These are phyloP conservation scores for Fusarium brevicatenulatum DNA, from an alignment of 2,329 filamentous ascomycete genomes.

Conservation along the genomic window DNA sequence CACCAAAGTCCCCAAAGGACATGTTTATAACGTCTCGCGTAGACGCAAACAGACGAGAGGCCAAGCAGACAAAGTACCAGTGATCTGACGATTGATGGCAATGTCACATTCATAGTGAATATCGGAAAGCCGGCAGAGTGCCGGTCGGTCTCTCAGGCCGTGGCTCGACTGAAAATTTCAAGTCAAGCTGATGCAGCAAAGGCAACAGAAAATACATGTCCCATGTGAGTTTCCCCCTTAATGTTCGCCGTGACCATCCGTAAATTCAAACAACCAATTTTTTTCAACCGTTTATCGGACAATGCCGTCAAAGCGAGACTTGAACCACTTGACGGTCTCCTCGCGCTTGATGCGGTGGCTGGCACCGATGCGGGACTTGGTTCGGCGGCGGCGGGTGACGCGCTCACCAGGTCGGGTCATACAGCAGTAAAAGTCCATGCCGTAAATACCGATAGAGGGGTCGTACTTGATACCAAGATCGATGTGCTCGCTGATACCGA, in stretches of 20 bases:
- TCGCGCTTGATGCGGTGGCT: slow-evolving; percentile 92
- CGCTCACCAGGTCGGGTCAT: slow-evolving; percentile 99
- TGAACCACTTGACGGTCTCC: slow-evolving; percentile 98
- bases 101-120: slow-evolving; percentile 53
- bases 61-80: slow-evolving; percentile 37
- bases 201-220: slow-evolving; percentile 57
- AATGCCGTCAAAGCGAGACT: slow-evolving; percentile 93
- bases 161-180: slow-evolving; percentile 65
- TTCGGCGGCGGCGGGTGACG: slow-evolving; percentile 92
- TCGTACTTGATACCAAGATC: slow-evolving; percentile 99
- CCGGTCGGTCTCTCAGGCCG: slow-evolving; percentile 81
- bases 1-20: slow-evolving; percentile 24
- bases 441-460: slow-evolving; percentile 97
- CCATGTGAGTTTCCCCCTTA: slow-evolving; percentile 49
- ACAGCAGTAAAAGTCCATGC: slow-evolving; percentile 99
- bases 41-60: slow-evolving; percentile 40
- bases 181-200: slow-evolving; percentile 64
- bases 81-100: slow-evolving; percentile 42
- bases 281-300: slow-evolving; percentile 79
- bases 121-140: slow-evolving; percentile 69
- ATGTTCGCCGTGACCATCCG: slow-evolving; percentile 56
- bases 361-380: slow-evolving; percentile 85
- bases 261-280: slow-evolving; percentile 46
- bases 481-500: slow-evolving; percentile 99
- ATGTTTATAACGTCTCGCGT: slow-evolving; percentile 36